Conservation (phyloP, 352 stramenopile species). For the Pythium grandisporangium region DNA sequence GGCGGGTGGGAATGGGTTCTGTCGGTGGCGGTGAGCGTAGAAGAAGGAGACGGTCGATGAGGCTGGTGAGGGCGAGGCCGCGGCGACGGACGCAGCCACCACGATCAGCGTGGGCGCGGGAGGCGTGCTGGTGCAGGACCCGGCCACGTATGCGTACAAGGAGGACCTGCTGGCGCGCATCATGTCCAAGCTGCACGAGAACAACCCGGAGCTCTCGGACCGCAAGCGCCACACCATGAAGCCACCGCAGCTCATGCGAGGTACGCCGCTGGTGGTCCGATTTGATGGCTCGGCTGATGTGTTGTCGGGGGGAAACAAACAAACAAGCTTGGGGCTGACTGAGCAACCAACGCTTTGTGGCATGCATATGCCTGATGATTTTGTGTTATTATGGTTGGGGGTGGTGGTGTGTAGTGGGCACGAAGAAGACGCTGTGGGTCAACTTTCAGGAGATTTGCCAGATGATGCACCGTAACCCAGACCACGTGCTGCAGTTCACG, state of each 20-base stretch:
- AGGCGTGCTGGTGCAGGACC: constrained; percentile 72
- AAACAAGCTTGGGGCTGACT: no score
- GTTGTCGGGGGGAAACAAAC: constrained; percentile 32
- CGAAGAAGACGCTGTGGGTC: constrained; percentile 98
- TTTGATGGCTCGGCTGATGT: neutral
- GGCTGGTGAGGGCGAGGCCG: constrained; percentile 13
- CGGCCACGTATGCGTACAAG: constrained; percentile 92
- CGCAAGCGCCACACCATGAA: constrained; percentile 92
- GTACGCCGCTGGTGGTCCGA: neutral
- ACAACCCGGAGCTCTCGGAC: constrained; percentile 95
- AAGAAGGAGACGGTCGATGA: constrained; percentile 48
- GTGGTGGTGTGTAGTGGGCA: constrained; percentile 76
- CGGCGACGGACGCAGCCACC: constrained; percentile 24
- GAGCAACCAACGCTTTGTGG: no score
- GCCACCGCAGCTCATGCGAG: constrained; percentile 82
- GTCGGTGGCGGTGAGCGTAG: no score
- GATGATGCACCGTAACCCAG: constrained; percentile 97
- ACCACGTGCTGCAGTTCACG: constrained; percentile 99
- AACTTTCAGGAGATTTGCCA: constrained; percentile 99
- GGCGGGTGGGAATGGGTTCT: no score
- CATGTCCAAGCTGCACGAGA: constrained; percentile 91
- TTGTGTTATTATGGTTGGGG: no score
- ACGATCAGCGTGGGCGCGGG: constrained; percentile 4
- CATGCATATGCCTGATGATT: constrained; percentile 2
- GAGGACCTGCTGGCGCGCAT: constrained; percentile 93